These are phyloP conservation scores for Cyberlindnera saturnus DNA, from an alignment of 805 yeast genomes.

Conservation along the genomic window DNA sequence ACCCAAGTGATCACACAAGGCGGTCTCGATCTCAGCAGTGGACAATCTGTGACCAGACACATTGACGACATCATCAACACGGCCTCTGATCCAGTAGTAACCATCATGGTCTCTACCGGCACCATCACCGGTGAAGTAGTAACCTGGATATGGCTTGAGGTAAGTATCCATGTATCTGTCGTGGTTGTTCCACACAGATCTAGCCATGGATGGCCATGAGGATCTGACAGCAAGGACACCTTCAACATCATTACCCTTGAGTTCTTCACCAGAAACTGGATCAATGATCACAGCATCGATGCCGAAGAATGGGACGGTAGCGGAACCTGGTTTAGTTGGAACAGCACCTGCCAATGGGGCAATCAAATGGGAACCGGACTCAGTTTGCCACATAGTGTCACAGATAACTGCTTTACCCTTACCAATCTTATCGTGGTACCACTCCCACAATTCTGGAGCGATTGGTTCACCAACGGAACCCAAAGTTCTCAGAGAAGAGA, in stretches of 20 bases:
- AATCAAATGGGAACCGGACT: constrained; percentile 92
- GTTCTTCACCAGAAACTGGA: constrained; percentile 84
- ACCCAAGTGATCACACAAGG: constrained; percentile 67
- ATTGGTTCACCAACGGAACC: constrained; percentile 99
- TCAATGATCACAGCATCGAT: constrained; percentile 86
- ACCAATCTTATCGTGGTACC: constrained; percentile 94
- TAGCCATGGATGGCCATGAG: constrained; percentile 99
- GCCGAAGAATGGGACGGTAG: constrained; percentile 95
- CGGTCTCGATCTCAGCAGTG: constrained; percentile 97
- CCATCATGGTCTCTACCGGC: constrained; percentile 97
- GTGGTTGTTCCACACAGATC: constrained; percentile 90
- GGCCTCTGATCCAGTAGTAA: constrained; percentile 95
- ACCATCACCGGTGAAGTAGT: constrained; percentile 97
- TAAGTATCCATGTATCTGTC: constrained; percentile 85
- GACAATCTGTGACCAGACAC: constrained; percentile 97
- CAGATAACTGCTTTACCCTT: constrained; percentile 82
- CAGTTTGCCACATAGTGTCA: constrained; percentile 99
- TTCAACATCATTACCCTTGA: constrained; percentile 84
- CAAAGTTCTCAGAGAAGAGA: constrained; percentile 80
- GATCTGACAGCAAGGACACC: constrained; percentile 89
- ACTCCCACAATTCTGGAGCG: constrained; percentile 97
- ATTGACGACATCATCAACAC: constrained; percentile 97
- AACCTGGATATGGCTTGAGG: constrained; percentile 86
- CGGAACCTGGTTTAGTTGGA: constrained; percentile 96
- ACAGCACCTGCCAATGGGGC: constrained; percentile 93